Evolutionary conservation across 768 basidiomycete genomes (phyloP).

Genomic region (Strobilomyces echinocephalus): DNA sequence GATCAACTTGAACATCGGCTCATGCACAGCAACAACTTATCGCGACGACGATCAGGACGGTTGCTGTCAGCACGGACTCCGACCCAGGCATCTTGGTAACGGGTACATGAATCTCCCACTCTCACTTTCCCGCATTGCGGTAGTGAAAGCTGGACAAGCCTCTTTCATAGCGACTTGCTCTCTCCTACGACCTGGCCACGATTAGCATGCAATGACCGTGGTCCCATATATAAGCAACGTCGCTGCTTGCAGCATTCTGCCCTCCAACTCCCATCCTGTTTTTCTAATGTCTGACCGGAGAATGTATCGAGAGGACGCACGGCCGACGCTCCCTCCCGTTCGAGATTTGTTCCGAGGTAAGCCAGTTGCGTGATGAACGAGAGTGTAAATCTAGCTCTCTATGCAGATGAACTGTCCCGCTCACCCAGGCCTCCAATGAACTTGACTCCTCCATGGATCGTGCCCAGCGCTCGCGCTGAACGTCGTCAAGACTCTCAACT

Average conservation of each 20-base stretch:
- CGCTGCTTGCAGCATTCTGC: not conserved
- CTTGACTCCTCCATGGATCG: conserved; percentile 40
- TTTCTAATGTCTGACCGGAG: conserved; percentile 29
- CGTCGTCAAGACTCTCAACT: conserved; percentile 23
- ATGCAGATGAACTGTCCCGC: conserved; percentile 46
- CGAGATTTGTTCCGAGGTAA: conserved; percentile 64
- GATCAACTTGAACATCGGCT: conserved; percentile 25
- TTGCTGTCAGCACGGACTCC: conserved; percentile 25
- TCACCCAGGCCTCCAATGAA: conserved; percentile 36
- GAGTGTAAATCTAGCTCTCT: not conserved
- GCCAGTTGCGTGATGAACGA: conserved; percentile 1
- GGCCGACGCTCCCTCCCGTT: conserved; percentile 68
- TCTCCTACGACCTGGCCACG: conserved; percentile 14
- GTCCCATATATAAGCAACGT: conserved; percentile 25
- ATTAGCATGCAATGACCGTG: conserved; percentile 22
- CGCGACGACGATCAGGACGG: conserved; percentile 31
- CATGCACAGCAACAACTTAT: conserved; percentile 28
- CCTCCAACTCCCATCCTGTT: conserved; percentile 9
- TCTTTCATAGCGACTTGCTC: conserved; percentile 23
- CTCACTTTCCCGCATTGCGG: conserved; percentile 19
- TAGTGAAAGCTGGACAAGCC: conserved; percentile 20
- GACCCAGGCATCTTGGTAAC: conserved; percentile 24
- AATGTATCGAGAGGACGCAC: conserved; percentile 25
- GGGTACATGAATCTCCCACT: conserved; percentile 21
- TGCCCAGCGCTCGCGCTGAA: conserved; percentile 37